Evolutionary conservation across 495 filamentous ascomycete genomes (phyloP).

Genomic region (Hyaloscypha variabilis): DNA sequence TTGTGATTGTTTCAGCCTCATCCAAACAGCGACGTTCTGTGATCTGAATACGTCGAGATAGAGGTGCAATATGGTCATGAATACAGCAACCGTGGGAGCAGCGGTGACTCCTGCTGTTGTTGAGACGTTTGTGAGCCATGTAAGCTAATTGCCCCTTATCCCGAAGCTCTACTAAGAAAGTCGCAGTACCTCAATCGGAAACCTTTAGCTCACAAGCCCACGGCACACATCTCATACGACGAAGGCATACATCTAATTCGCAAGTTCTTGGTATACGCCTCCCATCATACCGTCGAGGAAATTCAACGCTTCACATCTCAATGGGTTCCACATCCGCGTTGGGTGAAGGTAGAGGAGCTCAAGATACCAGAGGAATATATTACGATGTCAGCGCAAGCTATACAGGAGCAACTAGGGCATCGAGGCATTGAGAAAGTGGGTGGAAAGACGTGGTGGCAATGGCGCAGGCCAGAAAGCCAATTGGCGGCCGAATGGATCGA

Average conservation of each 20-base stretch:
- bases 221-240: constrained; percentile 87
- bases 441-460: constrained; percentile 92
- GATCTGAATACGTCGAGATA: neutral
- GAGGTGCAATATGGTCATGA: constrained; percentile 46
- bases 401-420: constrained; percentile 73
- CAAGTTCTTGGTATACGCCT: constrained; percentile 79
- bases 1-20: neutral
- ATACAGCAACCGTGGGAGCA: constrained; percentile 70
- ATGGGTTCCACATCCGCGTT: constrained; percentile 86
- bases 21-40: neutral
- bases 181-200: constrained; percentile 80
- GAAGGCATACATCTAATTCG: constrained; percentile 89
- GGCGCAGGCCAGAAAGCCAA: constrained; percentile 64
- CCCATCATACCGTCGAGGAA: constrained; percentile 88
- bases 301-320: constrained; percentile 87
- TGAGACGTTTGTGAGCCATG: constrained; percentile 78
- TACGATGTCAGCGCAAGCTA: constrained; percentile 57
- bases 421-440: constrained; percentile 75
- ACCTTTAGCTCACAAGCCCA: constrained; percentile 73
- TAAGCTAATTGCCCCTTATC: constrained; percentile 40
- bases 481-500: constrained; percentile 93
- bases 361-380: constrained; percentile 66
- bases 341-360: constrained; percentile 79
- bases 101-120: constrained; percentile 80
- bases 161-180: constrained; percentile 21